These are phyloP conservation scores for Acanthamoeba healyi DNA, from an alignment of 208 protist species.

Conservation along the genomic window DNA sequence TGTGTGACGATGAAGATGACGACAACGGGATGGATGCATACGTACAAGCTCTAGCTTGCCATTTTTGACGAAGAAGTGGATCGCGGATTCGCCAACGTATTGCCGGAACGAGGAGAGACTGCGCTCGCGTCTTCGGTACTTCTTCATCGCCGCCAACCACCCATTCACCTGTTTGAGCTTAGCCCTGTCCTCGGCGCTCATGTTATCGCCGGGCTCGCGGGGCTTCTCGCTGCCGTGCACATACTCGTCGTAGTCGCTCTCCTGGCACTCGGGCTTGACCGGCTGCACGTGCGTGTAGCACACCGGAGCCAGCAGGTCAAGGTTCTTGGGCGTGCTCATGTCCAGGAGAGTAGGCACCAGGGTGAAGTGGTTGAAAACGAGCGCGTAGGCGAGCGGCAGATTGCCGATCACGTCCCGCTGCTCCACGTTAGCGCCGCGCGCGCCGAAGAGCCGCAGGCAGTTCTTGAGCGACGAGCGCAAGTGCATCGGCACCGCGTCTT, in stretches of 20 bases:
- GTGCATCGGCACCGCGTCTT: neutral
- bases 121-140: neutral
- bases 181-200: conserved; percentile 41
- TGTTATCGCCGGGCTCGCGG: neutral
- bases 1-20: too few relatives aligned
- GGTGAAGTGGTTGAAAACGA: neutral
- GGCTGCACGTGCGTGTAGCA: neutral
- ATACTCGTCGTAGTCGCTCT: conserved; percentile 42
- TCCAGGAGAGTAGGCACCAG: neutral
- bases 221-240: neutral
- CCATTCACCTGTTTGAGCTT: neutral
- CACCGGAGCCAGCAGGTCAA: neutral
- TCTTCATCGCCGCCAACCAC: neutral
- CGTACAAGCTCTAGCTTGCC: conserved; percentile 16
- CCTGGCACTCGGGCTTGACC: conserved; percentile 37
- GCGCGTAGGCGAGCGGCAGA: neutral
- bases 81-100: neutral
- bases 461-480: conserved; percentile 32
- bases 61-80: neutral
- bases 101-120: neutral
- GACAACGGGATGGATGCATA: neutral
- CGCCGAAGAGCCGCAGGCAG: conserved; percentile 21
- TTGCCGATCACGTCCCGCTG: conserved; percentile 23
- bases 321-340: neutral
- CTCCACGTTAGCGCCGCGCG: conserved; percentile 2